Percentiles rank a stretch among this genome's conserved stretches.
Evolutionary conservation across 1,284 basidiomycete species (phyloP).

Genomic region (Ceratobasidium sp.): DNA sequence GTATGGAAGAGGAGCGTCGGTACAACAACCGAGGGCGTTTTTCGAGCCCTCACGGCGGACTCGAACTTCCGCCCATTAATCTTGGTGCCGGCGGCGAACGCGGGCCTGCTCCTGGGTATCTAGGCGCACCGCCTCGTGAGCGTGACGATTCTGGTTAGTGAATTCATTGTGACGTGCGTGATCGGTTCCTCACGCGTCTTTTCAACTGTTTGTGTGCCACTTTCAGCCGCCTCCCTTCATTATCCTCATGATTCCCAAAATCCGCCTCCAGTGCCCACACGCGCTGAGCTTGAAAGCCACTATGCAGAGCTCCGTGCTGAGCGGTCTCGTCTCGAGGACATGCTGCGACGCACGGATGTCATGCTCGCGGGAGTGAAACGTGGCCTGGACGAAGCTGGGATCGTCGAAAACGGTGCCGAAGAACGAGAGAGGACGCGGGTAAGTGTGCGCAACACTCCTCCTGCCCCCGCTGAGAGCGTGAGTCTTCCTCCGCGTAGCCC

Average conservation of each 20-base stretch:
- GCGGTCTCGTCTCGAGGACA: slow-evolving; percentile 69
- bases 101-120: slow-evolving; percentile 30
- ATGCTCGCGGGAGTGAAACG: slow-evolving; percentile 75
- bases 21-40: slow-evolving; percentile 38
- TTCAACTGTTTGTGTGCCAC: slow-evolving; percentile 7
- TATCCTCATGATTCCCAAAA: slow-evolving; percentile 58
- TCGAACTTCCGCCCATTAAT: slow-evolving; percentile 39
- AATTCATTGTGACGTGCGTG: slow-evolving; percentile 26
- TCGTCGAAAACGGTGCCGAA: slow-evolving; percentile 33
- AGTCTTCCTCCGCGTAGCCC: slow-evolving; percentile 41
- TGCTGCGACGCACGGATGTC: slow-evolving; percentile 75
- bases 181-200: slow-evolving; percentile 47
- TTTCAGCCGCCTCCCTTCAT: slow-evolving; percentile 35
- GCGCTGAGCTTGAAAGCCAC: slow-evolving; percentile 72
- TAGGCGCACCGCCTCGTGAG: slow-evolving; percentile 40
- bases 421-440: slow-evolving; percentile 38
- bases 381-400: slow-evolving; percentile 68
- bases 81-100: slow-evolving; percentile 33
- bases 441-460: slow-evolving; percentile 19
- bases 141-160: slow-evolving; percentile 36
- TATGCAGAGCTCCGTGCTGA: slow-evolving; percentile 70
- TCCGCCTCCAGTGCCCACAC: slow-evolving; percentile 59
- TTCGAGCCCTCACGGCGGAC: slow-evolving; percentile 37
- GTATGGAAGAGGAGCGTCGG: slow-evolving; percentile 41
- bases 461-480: slow-evolving; percentile 36